phyloP scores from a whole-genome alignment of 176 grass and related monocot species.

The Luzula sylvatica region DNA sequence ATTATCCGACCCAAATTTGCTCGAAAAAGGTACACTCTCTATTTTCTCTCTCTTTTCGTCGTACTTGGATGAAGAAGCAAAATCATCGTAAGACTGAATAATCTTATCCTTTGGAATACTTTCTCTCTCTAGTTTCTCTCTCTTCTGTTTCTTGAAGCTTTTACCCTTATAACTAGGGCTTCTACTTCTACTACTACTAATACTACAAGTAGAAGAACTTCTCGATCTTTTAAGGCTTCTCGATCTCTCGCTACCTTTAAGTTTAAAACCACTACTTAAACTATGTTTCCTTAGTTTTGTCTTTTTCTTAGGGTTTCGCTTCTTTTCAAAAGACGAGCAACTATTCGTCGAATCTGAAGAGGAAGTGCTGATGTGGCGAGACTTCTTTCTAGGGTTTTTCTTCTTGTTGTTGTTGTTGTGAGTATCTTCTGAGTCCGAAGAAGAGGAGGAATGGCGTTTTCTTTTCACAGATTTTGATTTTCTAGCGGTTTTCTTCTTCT shows the following conservation, averaged over 20 bases:
- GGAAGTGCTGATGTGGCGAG: constrained; percentile 22
- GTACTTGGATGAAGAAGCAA: neutral
- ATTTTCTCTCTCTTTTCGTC: constrained; percentile 14
- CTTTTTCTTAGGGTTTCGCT: constrained; percentile 13
- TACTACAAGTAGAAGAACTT: constrained; percentile 32
- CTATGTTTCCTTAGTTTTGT: constrained; percentile 30
- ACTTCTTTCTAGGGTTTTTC: constrained; percentile 12
- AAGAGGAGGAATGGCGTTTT: constrained; percentile 10
- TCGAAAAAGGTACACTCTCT: constrained; percentile 1
- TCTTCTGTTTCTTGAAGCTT: constrained; percentile 17
- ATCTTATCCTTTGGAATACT: constrained; percentile 5
- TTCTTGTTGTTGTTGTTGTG: constrained; percentile 6
- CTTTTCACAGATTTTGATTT: constrained; percentile 17
- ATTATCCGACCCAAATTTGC: constrained; percentile 4
- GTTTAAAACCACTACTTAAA: constrained; percentile 30
- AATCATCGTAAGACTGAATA: constrained; percentile 29
- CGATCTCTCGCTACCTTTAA: constrained; percentile 29
- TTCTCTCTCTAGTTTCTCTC: neutral
- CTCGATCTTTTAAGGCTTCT: constrained; percentile 8
- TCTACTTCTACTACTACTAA: constrained; percentile 27
- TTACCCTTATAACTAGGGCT: constrained; percentile 26
- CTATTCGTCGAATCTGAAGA: constrained; percentile 30
- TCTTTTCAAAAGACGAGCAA: constrained; percentile 17
- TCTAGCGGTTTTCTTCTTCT: too few species aligned
- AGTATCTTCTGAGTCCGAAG: constrained; percentile 5